Evolutionary conservation across 139 green algal species (phyloP), one percentile per base, ranked within the genome.

Genomic region (Coelastrella sp.): DNA sequence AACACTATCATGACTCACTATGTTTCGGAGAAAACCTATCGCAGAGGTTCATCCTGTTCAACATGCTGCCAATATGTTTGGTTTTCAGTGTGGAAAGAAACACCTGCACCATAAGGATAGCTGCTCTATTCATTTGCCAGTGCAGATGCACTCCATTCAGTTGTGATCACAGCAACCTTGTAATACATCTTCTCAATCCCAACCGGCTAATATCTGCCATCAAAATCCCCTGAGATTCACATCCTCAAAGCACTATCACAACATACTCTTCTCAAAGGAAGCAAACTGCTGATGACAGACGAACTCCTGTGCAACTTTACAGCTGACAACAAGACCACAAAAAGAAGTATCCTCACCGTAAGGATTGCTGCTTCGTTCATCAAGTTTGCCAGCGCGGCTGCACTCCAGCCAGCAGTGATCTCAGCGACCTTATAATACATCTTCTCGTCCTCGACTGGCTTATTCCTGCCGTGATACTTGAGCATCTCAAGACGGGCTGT

Each of bases 91-190:
- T 47, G 32, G 32, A 47, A 47, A 47, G 32, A 47, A 1, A 47
- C 1, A 47, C 32, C 32, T 47, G 32, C 32, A 92, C 94, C 47
- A 93, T 94, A 5, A 96, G 85, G 88, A 96, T 96, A 87, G 95
- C 94, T 3, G 93, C 92, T 91, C 96, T 94, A 89, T 97, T 97
- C 92, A 97, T 97, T 97, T 91, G 95, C 95, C 73, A 97, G 92
- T 5, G 94, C 91, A 3, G 95, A 94, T 8, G 94, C 95, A 56
- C 92, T 95, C 92, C 92, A 96, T 66, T 90, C 91, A 59, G 91
- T 54, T 16, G 88, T 91, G 19, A 82, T 81, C 66, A 88, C 88
- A 59, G 88, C 88, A 56, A 91, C 81, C 77, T 87, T 94, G 58
- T 90, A n/a, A 60, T 94, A 92, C 16, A 94, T 58, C 14, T 13